Evolutionary conservation across 805 yeast genomes (phyloP).

Genomic region (Candida coleopterorum): DNA sequence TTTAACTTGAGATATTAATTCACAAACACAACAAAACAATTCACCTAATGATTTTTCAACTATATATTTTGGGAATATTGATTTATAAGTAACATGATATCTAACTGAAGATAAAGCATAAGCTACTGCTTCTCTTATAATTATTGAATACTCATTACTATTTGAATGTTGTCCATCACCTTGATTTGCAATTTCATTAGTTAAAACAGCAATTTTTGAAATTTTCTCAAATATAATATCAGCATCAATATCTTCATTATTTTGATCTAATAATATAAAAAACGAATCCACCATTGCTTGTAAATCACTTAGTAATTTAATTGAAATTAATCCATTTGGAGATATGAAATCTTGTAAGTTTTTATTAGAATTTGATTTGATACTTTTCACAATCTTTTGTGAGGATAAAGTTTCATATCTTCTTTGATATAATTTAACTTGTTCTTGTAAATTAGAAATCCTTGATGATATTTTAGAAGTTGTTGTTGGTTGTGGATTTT

Average conservation of each 20-base stretch:
- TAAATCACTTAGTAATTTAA: slow-evolving; percentile 39
- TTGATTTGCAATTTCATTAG: slow-evolving; percentile 36
- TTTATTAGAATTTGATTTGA: slow-evolving; percentile 16
- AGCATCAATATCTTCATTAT: slow-evolving; percentile 28
- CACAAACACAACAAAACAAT: slow-evolving; percentile 60
- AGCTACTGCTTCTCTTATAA: slow-evolving; percentile 63
- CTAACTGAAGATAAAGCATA: slow-evolving; percentile 75
- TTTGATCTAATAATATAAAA: slow-evolving; percentile 26
- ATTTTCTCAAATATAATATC: slow-evolving; percentile 47
- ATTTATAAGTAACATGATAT: slow-evolving; percentile 60
- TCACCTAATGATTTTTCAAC: slow-evolving; percentile 76
- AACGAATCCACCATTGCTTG: slow-evolving; percentile 47
- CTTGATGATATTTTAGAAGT: slow-evolving; percentile 2
- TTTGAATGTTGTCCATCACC: slow-evolving; percentile 20
- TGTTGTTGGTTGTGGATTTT: background rate
- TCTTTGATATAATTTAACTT: slow-evolving; percentile 45
- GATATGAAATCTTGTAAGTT: slow-evolving; percentile 27
- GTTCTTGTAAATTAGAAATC: slow-evolving; percentile 15
- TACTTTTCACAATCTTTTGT: slow-evolving; percentile 18
- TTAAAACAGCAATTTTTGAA: slow-evolving; percentile 44
- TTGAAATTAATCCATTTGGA: slow-evolving; percentile 44
- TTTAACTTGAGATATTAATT: slow-evolving; percentile 52
- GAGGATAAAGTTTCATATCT: slow-evolving; percentile 47
- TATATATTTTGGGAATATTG: slow-evolving; percentile 61
- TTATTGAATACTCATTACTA: slow-evolving; percentile 37